Base-by-base conservation (phyloP, 2,329 filamentous ascomycete genomes). In the Pezicula radicicola region DNA sequence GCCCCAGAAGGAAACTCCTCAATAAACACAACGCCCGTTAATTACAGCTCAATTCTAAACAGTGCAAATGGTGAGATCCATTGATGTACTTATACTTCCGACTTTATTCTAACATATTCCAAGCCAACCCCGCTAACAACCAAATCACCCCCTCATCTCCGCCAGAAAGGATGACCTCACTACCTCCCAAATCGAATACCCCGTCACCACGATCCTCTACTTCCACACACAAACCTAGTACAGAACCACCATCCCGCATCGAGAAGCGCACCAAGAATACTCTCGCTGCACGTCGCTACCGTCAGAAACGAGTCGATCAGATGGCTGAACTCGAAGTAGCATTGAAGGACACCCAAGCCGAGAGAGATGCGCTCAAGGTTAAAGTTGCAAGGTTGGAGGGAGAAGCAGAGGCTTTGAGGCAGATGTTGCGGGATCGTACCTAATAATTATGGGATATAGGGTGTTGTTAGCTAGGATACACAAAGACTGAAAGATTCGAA, bases 281-380 rank as follows among this genome's bases (percentile, higher is more conserved):
- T 13, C 75, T 87, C 55, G 85, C 86, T n/a, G 86, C 86, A 28
- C 78, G 84, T 55, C 84, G 85, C 55, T 89, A 88, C 64, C 81
- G 86, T 25, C 85, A 89, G 66, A 87, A 86, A 66, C 81, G 84
- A 43, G 75, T 88, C 33, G 85, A 89, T 60, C 81, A 84, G 55
- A 80, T 88, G 66, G 70, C 70, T 25, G 78, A 81, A 55, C 74
- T 89, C 30, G 85, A 89, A 66, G 67, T 70, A 8, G 77, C 80
- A 18, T 70, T 89, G 40, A 77, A 76, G 44, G 75, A 78, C 41
- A 77, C 84, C 63, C 79, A 79, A 53, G 68, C 75, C 45, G 85
- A 89, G 63, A 71, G 84, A 16, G 85, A 89, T 60, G 82, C 81
- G 15, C 66, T 88, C 59, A 79, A 78, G 50, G 69, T 88, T 49